Conservation (phyloP, 345 rosid species). For the Moringa oleifera region DNA sequence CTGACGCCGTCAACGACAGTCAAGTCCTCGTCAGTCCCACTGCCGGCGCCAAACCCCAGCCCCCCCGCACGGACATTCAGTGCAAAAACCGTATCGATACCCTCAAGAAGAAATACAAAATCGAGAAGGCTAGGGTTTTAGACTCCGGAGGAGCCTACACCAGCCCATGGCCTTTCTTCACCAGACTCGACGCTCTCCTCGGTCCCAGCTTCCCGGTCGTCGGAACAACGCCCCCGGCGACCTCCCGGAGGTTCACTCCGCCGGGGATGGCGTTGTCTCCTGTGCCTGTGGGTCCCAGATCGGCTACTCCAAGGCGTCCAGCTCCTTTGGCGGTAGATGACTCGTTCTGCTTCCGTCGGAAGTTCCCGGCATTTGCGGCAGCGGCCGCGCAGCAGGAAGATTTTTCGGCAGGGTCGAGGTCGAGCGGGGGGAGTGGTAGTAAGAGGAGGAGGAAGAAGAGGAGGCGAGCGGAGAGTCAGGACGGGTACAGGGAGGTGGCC, state of each 20-base stretch:
- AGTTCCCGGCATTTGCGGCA: constrained; percentile 81
- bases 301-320: constrained; percentile 36
- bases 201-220: constrained; percentile 52
- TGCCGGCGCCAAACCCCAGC: constrained; percentile 53
- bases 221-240: constrained; percentile 23
- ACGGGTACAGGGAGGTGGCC: constrained; percentile 59
- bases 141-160: constrained; percentile 45
- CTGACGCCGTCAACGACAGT: constrained; percentile 82
- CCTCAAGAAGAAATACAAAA: constrained; percentile 90
- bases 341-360: constrained; percentile 45
- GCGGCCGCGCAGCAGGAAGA: constrained; percentile 52
- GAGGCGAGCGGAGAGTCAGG: constrained; percentile 25
- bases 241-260: constrained; percentile 29
- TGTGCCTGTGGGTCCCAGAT: constrained; percentile 32
- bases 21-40: constrained; percentile 67
- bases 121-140: constrained; percentile 75
- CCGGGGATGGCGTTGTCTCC: constrained; percentile 30
- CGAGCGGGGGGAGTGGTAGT: constrained; percentile 13
- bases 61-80: constrained; percentile 94
- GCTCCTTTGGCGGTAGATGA: constrained; percentile 35
- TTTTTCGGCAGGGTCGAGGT: constrained; percentile 26
- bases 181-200: constrained; percentile 69
- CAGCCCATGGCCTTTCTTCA: constrained; percentile 84
- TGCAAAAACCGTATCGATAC: constrained; percentile 99
- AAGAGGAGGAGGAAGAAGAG: constrained; percentile 30